Evolutionary conservation across 139 green algal genomes (phyloP).

Genomic region (Volvox reticuliferus): DNA sequence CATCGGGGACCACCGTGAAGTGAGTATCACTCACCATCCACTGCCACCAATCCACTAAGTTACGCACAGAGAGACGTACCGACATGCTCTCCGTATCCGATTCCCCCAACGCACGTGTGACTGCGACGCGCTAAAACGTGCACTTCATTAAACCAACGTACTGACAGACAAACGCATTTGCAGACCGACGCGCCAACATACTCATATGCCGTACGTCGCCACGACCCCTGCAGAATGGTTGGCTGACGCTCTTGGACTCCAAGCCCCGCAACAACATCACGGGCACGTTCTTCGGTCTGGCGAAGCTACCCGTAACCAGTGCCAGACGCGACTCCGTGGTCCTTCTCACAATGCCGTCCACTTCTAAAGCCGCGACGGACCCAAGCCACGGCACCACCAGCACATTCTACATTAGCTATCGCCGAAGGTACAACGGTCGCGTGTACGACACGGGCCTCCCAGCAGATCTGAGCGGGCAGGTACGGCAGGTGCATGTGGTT

Average conservation of each 20-base stretch:
- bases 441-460: not conserved
- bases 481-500: not conserved
- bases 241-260: not conserved
- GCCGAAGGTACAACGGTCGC: not conserved
- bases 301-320: slow-evolving; percentile 6
- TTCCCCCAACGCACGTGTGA: no score
- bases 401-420: slow-evolving; percentile 31
- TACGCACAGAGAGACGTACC: no score
- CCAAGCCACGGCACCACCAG: not conserved
- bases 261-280: not conserved
- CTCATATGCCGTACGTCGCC: no score
- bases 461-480: not conserved
- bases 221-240: not conserved
- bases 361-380: not conserved
- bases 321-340: not conserved
- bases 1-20: no score
- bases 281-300: not conserved
- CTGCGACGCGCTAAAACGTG: no score
- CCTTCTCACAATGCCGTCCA: not conserved
- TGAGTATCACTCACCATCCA: no score
- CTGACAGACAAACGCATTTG: no score
- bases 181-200: no score
- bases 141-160: no score
- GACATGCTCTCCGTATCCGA: no score
- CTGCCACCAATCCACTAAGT: no score